Base-by-base conservation (phyloP, 768 basidiomycete species). In the Boletus vermiculosoides region DNA sequence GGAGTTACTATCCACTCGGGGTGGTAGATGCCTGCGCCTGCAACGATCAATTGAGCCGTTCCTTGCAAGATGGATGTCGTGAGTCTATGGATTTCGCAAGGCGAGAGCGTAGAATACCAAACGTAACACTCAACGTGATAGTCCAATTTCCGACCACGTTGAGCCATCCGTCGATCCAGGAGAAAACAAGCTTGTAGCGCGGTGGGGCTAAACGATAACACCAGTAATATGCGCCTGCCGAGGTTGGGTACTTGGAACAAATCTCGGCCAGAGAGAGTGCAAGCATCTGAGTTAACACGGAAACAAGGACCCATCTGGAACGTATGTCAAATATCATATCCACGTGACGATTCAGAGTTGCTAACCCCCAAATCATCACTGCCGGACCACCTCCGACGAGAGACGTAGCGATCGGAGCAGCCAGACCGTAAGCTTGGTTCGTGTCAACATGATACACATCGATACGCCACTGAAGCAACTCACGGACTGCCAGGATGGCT, bases 161-260 rank as follows among this genome's bases (percentile, higher is more conserved):
- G 18, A 87, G 70, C 86, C 86, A 88, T 7, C 86, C 86, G 54
- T 83, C 83, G 46, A 87, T 81, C 82, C 86, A 88, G 16, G 82
- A 83, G 3, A 80, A 69, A 10, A 85, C 61, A 8, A 85, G 70
- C 51, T 80, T 75, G 54, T 76, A 78, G 48, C 72, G 74, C 0
- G 83, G 80, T 4, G 83, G 77, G 0, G 83, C 80, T 10, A 88
- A 73, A 46, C 81, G 78, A 61, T 82, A 86, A 45, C 82, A 80
- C 86, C 86, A 88, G 61, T 87, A 85, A 60, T 84, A 85, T 1
- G 83, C 79, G 16, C 84, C 84, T 0, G 83, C 83, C 0, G 83
- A 82, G 2, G 83, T 85, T 0, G 84, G 84, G 58, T 83, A 85
- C 58, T 81, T 80, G 5, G 84, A 81, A 42, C 80, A 81, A 31